Base-by-base conservation (phyloP, 305 asterid genomes). In the Fraxinus sp. region DNA sequence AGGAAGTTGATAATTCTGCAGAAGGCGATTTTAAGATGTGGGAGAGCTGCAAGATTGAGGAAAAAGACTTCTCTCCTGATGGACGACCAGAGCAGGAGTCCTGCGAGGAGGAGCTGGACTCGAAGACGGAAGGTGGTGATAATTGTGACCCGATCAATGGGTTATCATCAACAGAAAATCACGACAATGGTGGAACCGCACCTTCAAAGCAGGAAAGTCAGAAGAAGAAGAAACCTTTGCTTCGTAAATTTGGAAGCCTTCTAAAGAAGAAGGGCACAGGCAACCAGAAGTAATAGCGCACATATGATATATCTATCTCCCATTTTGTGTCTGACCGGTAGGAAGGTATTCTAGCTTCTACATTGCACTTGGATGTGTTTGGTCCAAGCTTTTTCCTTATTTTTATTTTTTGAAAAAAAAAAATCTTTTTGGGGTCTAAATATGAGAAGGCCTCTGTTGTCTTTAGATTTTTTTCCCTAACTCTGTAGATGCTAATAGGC, bases 41-140 rank as follows among this genome's bases (percentile, higher is more conserved):
- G 98, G 98, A 95, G 80, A 94, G 93, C 90, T 95, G 97, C 91
- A 91, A 91, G 88, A 88, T 96, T 75, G 98, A 91, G 70, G 97
- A 92, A 86, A 94, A 91, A 52, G 97, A 93, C 84, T 91, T 87
- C 83, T 88, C 94, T 59, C 97, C 94, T 0, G 97, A 92, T 76
- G 89, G 88, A 74, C 97, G 90, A 82, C 66, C 88, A 0, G 97
- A 85, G 84, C 93, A 85, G 81, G 97, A 91, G 79, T 86, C 93
- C 1, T 79, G 92, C 11, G 97, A 94, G 62, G 97, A 91, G 73
- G 98, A 94, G 74, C 20, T 86, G 78, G 98, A 96, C 71, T 87
- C 92, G 5, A 96, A 96, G 89, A 84, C 90, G n/a, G 98, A 91
- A 37, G 88, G 83, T 20, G 84, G 79, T 13, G 94, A 91, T 80